Percentiles rank a stretch among this genome's conserved stretches.
phyloP scores from a whole-genome alignment of 805 yeast species.

The Groenewaldozyma tartarivorans region DNA sequence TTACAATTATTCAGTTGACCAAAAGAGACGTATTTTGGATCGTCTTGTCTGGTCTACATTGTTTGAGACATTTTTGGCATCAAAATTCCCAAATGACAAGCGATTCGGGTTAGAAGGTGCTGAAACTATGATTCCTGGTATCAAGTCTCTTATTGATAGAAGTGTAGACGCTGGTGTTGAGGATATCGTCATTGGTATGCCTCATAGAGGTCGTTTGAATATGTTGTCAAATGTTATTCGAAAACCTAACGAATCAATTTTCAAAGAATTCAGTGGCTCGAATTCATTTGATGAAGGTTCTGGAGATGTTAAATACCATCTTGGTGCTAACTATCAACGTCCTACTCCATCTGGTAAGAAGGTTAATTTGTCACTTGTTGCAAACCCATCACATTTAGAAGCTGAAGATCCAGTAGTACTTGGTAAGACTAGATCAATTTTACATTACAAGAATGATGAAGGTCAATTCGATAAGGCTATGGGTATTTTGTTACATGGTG shows the following conservation, averaged over 20 bases:
- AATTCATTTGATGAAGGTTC: slow-evolving; percentile 90
- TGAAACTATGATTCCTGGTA: slow-evolving; percentile 92
- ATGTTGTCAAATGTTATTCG: slow-evolving; percentile 97
- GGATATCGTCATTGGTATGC: slow-evolving; percentile 98
- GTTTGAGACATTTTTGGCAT: slow-evolving; percentile 84
- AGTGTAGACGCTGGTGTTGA: slow-evolving; percentile 81
- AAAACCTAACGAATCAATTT: slow-evolving; percentile 96
- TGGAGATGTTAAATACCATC: slow-evolving; percentile 97
- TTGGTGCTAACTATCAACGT: slow-evolving; percentile 98
- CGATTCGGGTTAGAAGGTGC: slow-evolving; percentile 99
- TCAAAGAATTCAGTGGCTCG: slow-evolving; percentile 91
- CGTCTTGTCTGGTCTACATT: slow-evolving; percentile 94
- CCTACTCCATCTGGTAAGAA: slow-evolving; percentile 98
- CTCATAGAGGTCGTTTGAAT: slow-evolving; percentile 98
- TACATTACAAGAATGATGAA: slow-evolving; percentile 81
- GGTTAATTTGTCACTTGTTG: slow-evolving; percentile 91
- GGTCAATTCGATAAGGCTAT: slow-evolving; percentile 78
- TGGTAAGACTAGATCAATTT: slow-evolving; percentile 95
- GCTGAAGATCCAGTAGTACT: slow-evolving; percentile 98
- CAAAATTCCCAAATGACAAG: slow-evolving; percentile 96
- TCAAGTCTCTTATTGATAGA: slow-evolving; percentile 89
- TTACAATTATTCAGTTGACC: slow-evolving; percentile 70
- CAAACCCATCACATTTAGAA: slow-evolving; percentile 98
- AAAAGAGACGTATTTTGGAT: slow-evolving; percentile 93
- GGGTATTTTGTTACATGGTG: slow-evolving; percentile 94